Conservation (phyloP, 768 basidiomycete genomes). For the Tylopilus vinaceipallidus region DNA sequence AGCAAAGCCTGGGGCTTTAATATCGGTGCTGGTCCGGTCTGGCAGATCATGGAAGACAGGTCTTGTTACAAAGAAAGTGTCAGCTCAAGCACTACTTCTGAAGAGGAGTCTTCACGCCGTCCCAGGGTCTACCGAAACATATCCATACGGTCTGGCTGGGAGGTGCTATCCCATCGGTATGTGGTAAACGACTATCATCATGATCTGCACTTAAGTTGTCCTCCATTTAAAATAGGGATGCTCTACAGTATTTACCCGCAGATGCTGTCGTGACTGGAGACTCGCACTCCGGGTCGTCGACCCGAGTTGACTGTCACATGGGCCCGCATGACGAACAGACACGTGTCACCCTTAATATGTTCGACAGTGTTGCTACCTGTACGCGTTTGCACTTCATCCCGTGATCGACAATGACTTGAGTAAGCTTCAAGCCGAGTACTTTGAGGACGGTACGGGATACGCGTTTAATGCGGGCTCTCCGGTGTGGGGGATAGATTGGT, state of each 20-base stretch:
- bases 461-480: conserved; percentile 87
- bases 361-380: conserved; percentile 62
- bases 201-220: conserved; percentile 5
- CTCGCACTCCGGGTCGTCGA: conserved; percentile 49
- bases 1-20: conserved; percentile 74
- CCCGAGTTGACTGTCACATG: conserved; percentile 58
- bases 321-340: conserved; percentile 61
- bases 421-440: conserved; percentile 50
- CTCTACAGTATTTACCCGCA: conserved; percentile 57
- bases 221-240: conserved; percentile 42
- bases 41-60: conserved; percentile 77
- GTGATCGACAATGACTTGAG: background rate
- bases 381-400: conserved; percentile 37
- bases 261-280: conserved; percentile 49
- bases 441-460: conserved; percentile 57
- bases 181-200: conserved; percentile 26
- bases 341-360: conserved; percentile 47
- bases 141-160: conserved; percentile 42
- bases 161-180: conserved; percentile 48
- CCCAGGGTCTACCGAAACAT: conserved; percentile 57
- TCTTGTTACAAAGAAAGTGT: conserved; percentile 72
- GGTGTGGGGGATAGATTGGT: conserved; percentile 94
- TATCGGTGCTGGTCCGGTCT: conserved; percentile 72
- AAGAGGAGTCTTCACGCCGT: conserved; percentile 49
- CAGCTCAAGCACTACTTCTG: conserved; percentile 24